Conservation (phyloP, 176 grass and related monocot genomes). For the Musa schizocarpa region DNA sequence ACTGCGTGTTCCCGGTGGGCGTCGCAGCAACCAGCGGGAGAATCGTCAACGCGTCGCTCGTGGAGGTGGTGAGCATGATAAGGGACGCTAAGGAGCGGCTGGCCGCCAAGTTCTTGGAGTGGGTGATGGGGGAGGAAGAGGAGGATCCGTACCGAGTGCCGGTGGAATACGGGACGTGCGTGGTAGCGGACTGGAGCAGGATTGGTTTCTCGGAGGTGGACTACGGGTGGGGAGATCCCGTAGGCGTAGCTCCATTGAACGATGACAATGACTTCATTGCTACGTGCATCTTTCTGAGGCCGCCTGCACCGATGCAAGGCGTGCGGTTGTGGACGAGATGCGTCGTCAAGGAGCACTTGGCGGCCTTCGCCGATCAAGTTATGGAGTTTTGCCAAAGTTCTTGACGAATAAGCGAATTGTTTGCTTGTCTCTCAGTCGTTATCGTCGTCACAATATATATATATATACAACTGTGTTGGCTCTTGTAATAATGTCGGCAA, state of each 20-base stretch:
- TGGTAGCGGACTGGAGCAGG: constrained; percentile 63
- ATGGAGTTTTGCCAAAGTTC: constrained; percentile 27
- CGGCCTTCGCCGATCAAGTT: constrained; percentile 41
- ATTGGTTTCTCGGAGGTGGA: constrained; percentile 62
- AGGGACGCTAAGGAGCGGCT: constrained; percentile 43
- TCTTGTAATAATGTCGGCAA: no score
- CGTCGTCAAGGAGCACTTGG: constrained; percentile 39
- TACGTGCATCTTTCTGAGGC: constrained; percentile 48
- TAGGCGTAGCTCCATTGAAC: constrained; percentile 50
- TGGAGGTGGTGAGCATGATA: constrained; percentile 32
- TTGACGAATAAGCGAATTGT: no score
- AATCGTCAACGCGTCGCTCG: constrained; percentile 29
- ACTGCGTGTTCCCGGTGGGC: constrained; percentile 46
- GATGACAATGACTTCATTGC: constrained; percentile 46
- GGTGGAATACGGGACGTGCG: constrained; percentile 50
- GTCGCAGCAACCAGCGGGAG: constrained; percentile 30
- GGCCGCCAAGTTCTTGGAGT: constrained; percentile 33
- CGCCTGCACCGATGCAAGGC: constrained; percentile 38
- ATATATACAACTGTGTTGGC: no score
- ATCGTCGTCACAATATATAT: no score
- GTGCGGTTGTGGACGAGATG: constrained; percentile 59
- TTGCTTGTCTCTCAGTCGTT: no score
- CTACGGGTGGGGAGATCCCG: constrained; percentile 50
- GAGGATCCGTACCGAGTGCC: constrained; percentile 42
- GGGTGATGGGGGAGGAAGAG: constrained; percentile 34